Conservation (phyloP, 345 rosid genomes). For the Euphorbia peplus region DNA sequence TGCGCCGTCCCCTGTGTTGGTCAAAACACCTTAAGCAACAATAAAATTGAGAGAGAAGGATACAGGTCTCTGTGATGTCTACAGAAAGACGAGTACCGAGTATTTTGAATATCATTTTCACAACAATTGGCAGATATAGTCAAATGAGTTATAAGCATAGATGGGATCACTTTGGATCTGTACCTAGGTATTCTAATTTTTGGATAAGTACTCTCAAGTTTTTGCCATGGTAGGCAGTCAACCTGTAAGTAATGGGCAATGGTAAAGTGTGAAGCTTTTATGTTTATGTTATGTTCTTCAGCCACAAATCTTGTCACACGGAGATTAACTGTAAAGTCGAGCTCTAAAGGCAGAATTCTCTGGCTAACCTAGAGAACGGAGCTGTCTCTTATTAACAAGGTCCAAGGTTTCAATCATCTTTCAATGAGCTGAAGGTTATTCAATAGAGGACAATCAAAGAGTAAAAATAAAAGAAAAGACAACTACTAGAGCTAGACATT, state of each 20-base stretch:
- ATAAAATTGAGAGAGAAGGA: conserved; percentile 3
- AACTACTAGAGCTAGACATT: too few species aligned
- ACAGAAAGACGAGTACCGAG: neutral
- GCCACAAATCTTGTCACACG: too few species aligned
- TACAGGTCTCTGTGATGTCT: neutral
- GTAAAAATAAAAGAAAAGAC: too few species aligned
- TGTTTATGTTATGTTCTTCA: neutral
- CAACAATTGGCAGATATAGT: neutral
- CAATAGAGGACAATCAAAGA: too few species aligned
- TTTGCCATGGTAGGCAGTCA: neutral
- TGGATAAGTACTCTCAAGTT: neutral
- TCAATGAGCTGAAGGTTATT: too few species aligned
- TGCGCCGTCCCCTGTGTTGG: conserved; percentile 32
- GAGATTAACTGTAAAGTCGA: too few species aligned
- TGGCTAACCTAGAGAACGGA: too few species aligned
- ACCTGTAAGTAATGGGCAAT: neutral
- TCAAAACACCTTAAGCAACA: conserved; percentile 16
- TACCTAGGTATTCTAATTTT: neutral
- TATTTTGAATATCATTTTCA: neutral
- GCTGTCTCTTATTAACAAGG: too few species aligned
- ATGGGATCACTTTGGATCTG: neutral
- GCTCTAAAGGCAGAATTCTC: too few species aligned
- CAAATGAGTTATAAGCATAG: neutral
- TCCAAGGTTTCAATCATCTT: too few species aligned
- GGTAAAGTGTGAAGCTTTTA: neutral